Base-by-base conservation (phyloP, 2,329 filamentous ascomycete species). In the Verticillium tricorpus region DNA sequence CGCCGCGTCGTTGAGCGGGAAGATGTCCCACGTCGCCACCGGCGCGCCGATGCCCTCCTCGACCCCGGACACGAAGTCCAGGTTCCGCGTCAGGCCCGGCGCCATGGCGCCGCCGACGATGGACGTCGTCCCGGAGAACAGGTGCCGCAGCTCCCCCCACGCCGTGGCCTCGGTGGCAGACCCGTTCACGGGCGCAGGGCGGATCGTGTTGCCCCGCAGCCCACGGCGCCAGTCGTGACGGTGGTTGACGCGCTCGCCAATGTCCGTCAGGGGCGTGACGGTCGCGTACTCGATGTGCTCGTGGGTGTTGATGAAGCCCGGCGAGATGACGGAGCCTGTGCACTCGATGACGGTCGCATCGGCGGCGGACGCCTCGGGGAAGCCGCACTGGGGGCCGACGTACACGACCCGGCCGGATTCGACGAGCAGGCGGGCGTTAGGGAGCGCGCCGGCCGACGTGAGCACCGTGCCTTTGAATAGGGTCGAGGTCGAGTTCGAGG, bases 201-300 rank as follows among this genome's bases (percentile, higher is more conserved):
- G 68, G 62, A 64, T 58, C 22, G 66, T 68, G 60, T 64, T 58
- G 25, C 65, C 64, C 2, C 69, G 65, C 2, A 65, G 50, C n/a
- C 70, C 70, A 1, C 67, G 14, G 9, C 70, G 68, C 70, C 70
- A 72, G 65, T 72, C 69, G 32, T 72, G 70, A n/a, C 70, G 69
- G 54, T 71, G 68, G 50, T 62, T 32, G 22, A 58, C 61, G 54
- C 65, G 63, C 56, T 68, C 67, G 14, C 68, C 68, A 35, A 66
- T 62, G 57, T 69, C 68, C 1, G 62, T 55, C 28, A 71, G 65
- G 6, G 70, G 70, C 14, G 32, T 59, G 58, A 69, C 64, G 22
- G 69, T 70, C 2, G 68, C 65, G 60, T 62, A 72, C 15, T 63
- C 67, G 61, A 72, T 68, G 62, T 72, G 70, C 59, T 72, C 69